phyloP scores from a whole-genome alignment of 2,329 filamentous ascomycete species.

The Arthrobotrys entomopaga region DNA sequence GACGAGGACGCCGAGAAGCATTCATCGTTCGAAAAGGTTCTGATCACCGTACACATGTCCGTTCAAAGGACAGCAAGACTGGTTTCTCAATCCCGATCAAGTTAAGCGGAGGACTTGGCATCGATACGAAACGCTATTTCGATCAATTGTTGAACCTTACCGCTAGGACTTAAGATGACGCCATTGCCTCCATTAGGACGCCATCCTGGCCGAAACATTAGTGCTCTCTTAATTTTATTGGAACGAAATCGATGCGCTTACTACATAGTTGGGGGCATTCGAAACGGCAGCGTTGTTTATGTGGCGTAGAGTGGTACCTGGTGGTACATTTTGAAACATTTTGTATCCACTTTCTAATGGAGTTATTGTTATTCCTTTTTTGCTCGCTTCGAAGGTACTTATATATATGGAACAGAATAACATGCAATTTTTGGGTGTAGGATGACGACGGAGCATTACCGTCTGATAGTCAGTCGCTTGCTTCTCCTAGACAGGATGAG shows the following conservation, averaged over 20 bases:
- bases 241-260: not conserved
- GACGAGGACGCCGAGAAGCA: slow-evolving; percentile 43
- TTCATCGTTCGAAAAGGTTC: slow-evolving; percentile 53
- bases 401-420: slow-evolving; percentile 24
- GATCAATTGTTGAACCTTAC: slow-evolving; percentile 52
- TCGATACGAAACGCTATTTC: slow-evolving; percentile 54
- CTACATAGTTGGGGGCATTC: slow-evolving; percentile 15
- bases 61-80: slow-evolving; percentile 42
- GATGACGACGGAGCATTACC: slow-evolving; percentile 24
- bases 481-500: slow-evolving; percentile 14
- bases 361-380: slow-evolving; percentile 40
- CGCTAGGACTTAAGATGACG: slow-evolving; percentile 46
- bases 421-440: not conserved
- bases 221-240: not conserved
- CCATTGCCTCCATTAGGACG: slow-evolving; percentile 7
- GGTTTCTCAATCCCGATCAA: slow-evolving; percentile 50
- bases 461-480: slow-evolving; percentile 23
- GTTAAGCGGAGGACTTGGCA: slow-evolving; percentile 50
- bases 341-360: slow-evolving; percentile 33
- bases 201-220: not conserved
- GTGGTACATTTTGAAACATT: slow-evolving; percentile 31
- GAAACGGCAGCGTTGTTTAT: slow-evolving; percentile 35
- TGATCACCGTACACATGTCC: slow-evolving; percentile 44
- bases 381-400: slow-evolving; percentile 14
- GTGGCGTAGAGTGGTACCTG: slow-evolving; percentile 33